Percentiles rank a stretch among this genome's conserved stretches.
Evolutionary conservation across 2,329 filamentous ascomycete genomes (phyloP).

Genomic region (Curvularia sp.): DNA sequence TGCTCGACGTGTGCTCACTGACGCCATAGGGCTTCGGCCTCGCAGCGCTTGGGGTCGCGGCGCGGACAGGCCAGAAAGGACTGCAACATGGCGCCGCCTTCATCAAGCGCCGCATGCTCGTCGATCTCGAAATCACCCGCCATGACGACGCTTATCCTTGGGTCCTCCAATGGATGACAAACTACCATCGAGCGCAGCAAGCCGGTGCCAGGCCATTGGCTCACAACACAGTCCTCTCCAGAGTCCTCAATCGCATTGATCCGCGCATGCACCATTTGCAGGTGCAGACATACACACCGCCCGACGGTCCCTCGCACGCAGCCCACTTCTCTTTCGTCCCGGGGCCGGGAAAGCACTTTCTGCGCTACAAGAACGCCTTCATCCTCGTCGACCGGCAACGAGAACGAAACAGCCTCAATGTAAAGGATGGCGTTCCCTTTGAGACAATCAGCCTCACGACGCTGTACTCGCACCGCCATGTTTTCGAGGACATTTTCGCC

Average conservation of each 20-base stretch:
- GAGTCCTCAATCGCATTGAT: conserved; percentile 64
- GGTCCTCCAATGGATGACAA: conserved; percentile 93
- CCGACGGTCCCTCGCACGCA: conserved; percentile 71
- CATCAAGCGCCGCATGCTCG: conserved; percentile 83
- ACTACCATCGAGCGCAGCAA: conserved; percentile 73
- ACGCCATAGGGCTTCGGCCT: conserved; percentile 78
- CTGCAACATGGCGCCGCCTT: conserved; percentile 74
- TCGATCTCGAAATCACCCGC: conserved; percentile 94
- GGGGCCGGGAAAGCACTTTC: conserved; percentile 85
- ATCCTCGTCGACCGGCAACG: conserved; percentile 87
- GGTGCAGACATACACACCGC: conserved; percentile 69
- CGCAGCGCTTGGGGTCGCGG: conserved; percentile 81
- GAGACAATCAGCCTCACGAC: conserved; percentile 94
- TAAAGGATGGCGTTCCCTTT: conserved; percentile 85
- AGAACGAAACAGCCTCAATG: conserved; percentile 76
- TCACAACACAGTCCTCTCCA: conserved; percentile 56
- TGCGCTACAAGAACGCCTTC: conserved; percentile 86
- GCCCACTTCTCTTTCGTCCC: conserved; percentile 90
- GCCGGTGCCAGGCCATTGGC: conserved; percentile 41
- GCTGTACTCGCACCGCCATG: conserved; percentile 83
- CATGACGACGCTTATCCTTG: conserved; percentile 93
- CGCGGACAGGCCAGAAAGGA: conserved; percentile 81
- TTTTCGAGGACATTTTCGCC: conserved; percentile 88
- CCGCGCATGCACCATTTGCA: conserved; percentile 69
- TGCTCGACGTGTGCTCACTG: conserved; percentile 41